These are phyloP conservation scores for Aureobasidium lini DNA, from an alignment of 2,329 filamentous ascomycete species.

Conservation along the genomic window DNA sequence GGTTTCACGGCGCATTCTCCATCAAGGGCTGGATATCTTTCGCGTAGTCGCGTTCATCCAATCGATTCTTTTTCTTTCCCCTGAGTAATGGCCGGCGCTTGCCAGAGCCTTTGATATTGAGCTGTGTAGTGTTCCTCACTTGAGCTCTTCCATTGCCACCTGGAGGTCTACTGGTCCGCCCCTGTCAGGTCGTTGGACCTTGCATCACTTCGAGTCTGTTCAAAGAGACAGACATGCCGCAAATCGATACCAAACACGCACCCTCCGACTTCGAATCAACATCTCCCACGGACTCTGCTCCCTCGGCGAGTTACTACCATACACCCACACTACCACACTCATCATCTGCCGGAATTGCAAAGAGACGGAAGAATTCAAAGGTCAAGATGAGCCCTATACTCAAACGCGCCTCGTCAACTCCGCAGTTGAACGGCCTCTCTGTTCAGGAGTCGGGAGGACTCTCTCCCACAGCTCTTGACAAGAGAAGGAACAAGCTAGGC, in stretches of 20 bases:
- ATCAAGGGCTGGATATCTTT: neutral
- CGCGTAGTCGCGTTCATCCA: neutral
- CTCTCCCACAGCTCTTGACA: constrained; percentile 7
- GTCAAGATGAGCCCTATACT: constrained; percentile 13
- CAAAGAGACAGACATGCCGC: neutral
- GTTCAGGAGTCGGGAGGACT: neutral
- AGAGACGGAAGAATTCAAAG: constrained; percentile 14
- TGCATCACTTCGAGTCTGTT: neutral
- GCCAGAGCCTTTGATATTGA: constrained; percentile 2
- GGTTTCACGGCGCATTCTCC: constrained; percentile 1
- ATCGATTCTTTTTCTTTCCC: neutral
- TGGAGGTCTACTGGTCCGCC: neutral
- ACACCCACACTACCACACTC: neutral
- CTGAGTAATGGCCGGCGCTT: constrained; percentile 6
- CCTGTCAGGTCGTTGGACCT: neutral
- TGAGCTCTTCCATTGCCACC: neutral
- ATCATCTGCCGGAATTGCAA: neutral
- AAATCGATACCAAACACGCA: neutral
- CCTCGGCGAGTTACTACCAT: neutral
- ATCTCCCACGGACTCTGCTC: neutral
- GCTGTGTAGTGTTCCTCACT: neutral
- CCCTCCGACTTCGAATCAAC: neutral
- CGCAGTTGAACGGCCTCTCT: constrained; percentile 2
- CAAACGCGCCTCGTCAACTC: constrained; percentile 12
- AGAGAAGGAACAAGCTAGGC: constrained; percentile 71